Evolutionary conservation across 176 grass and related monocot genomes (phyloP), one percentile per base, ranked within the genome.

Genomic region (Cenchrus americanus): DNA sequence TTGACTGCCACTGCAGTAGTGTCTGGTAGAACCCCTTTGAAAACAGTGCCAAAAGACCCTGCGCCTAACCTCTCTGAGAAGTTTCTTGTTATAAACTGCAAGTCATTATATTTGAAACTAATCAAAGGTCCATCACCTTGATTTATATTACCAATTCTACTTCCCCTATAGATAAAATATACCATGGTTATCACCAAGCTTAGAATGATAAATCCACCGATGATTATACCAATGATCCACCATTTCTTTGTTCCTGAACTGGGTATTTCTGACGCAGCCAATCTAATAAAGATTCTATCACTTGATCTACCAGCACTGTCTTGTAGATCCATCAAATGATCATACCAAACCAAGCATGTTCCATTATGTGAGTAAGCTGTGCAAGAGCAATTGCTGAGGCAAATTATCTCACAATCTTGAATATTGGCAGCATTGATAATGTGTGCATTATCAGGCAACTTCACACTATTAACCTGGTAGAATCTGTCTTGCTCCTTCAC

Each of bases 31-130:
- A 78, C 21, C 1, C 86, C 90, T 74, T 86, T 92, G 69, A 64
- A 88, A 14, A 92, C 90, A 8, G 83, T 80, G 7, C 90, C 86
- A 2, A 92, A 92, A 22, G 86, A 81, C 18, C 90, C 86, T 21
- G 62, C 68, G 7, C 90, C 90, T 51, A 92, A n/a, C 43, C 18
- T 86, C 19, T 83, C 86, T 6, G 86, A 86, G 46, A 92, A 92
- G 47, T 92, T 88, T 84, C 62, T 86, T 8, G 90, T 88, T 1
- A 83, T 8, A 3, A 44, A 43, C 14, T 86, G 82, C 44, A 92
- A 18, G 22, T 88, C 79, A 6, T 15, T 70, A 68, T 88, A 88
- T 71, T 51, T 86, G 68, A 92, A 92, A 26, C 43, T 64, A 7
- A 71, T 82, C 68, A 88, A 40, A 30, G 42, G 10, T 3, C 89